phyloP scores from a whole-genome alignment of 495 filamentous ascomycete genomes.

The Aspergillus baeticus region DNA sequence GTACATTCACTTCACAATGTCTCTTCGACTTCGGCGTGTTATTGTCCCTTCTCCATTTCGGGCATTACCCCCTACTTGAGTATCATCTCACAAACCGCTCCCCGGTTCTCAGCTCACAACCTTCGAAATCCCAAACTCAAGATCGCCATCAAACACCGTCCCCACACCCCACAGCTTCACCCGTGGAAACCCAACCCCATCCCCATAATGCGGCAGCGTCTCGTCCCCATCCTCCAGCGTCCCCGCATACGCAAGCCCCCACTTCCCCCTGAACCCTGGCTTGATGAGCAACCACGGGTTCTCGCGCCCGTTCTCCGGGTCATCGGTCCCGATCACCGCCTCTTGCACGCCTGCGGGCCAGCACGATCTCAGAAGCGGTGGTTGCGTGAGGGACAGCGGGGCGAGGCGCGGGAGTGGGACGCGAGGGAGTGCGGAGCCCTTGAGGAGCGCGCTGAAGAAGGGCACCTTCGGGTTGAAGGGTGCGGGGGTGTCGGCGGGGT shows the following conservation, averaged over 20 bases:
- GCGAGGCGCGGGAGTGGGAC: neutral
- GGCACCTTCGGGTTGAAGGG: neutral
- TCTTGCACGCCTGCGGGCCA: neutral
- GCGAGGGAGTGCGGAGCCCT: neutral
- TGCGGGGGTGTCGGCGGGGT: neutral
- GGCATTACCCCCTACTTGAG: no score
- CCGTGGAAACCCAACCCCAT: slow-evolving; percentile 16
- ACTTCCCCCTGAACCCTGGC: neutral
- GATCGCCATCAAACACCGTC: neutral
- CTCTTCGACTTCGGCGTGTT: no score
- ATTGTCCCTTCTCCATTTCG: no score
- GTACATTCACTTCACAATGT: no score
- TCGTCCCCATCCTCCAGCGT: slow-evolving; percentile 53
- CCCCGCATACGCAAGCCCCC: slow-evolving; percentile 29
- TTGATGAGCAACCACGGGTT: slow-evolving; percentile 1
- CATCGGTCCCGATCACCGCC: neutral
- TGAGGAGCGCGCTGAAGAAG: slow-evolving; percentile 1
- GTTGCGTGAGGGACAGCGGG: neutral
- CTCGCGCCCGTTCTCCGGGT: slow-evolving; percentile 5
- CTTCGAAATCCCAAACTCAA: slow-evolving; percentile 1
- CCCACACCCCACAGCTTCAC: slow-evolving; percentile 54
- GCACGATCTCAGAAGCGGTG: neutral
- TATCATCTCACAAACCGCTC: neutral
- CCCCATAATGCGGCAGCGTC: slow-evolving; percentile 44
- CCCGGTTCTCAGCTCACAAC: neutral